A percentile compares a stretch with the other conserved stretches of the same genome.
phyloP scores from a whole-genome alignment of 306 rosid genomes.

The Mimosa pudica region DNA sequence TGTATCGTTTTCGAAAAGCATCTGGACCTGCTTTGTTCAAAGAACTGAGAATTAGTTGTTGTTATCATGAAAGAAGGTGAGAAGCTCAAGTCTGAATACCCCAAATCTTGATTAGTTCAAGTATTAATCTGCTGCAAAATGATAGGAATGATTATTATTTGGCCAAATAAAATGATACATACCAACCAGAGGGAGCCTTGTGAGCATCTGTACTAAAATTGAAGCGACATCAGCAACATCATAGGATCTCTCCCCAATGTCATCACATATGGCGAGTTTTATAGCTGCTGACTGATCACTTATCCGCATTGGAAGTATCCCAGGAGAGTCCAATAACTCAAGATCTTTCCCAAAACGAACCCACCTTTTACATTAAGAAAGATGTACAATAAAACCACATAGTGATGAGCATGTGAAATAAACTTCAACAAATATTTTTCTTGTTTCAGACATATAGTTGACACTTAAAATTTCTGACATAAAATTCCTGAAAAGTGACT shows the following conservation, averaged over 20 bases:
- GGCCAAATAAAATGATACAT: constrained; percentile 33
- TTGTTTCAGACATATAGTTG: constrained; percentile 16
- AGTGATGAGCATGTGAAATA: neutral
- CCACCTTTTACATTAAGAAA: constrained; percentile 66
- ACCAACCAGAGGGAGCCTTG: constrained; percentile 81
- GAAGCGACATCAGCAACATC: constrained; percentile 81
- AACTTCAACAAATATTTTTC: constrained; percentile 19
- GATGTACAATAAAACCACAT: constrained; percentile 3
- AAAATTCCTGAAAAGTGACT: constrained; percentile 11
- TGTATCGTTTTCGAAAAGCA: constrained; percentile 71
- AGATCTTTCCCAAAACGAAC: constrained; percentile 91
- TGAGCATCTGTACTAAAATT: constrained; percentile 86
- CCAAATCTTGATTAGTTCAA: constrained; percentile 14
- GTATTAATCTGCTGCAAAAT: constrained; percentile 14
- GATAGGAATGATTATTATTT: neutral
- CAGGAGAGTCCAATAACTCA: constrained; percentile 92
- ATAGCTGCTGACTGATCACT: constrained; percentile 95
- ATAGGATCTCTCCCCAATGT: constrained; percentile 92
- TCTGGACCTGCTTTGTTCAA: constrained; percentile 55
- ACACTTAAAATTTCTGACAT: neutral
- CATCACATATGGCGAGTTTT: constrained; percentile 97
- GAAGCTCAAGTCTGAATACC: neutral
- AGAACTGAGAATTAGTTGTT: constrained; percentile 3
- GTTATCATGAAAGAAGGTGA: neutral
- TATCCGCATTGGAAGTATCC: constrained; percentile 91